phyloP scores from a whole-genome alignment of 1,284 basidiomycete species.

The Fistulina hepatica region DNA sequence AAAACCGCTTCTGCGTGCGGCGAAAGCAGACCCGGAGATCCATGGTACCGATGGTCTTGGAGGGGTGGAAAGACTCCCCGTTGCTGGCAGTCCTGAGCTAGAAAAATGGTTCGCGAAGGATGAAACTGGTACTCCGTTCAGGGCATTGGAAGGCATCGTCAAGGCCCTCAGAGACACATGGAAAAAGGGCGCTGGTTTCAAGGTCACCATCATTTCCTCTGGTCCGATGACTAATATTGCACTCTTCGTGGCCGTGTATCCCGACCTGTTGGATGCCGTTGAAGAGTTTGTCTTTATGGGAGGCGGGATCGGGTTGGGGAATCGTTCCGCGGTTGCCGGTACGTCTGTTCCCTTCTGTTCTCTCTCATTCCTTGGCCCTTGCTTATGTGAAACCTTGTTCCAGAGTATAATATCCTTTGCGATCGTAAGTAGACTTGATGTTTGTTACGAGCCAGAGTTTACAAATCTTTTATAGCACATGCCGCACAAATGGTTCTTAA shows the following conservation, averaged over 20 bases:
- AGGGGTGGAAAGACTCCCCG: constrained; percentile 65
- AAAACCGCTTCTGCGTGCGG: constrained; percentile 47
- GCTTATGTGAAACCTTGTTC: constrained; percentile 1
- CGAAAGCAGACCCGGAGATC: constrained; percentile 57
- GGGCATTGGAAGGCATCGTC: constrained; percentile 60
- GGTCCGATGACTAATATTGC: constrained; percentile 83
- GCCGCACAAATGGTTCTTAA: constrained; percentile 70
- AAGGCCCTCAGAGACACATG: constrained; percentile 41
- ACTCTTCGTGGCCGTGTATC: constrained; percentile 60
- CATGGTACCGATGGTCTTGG: constrained; percentile 72
- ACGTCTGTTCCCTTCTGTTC: constrained; percentile 10
- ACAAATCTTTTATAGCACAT: constrained; percentile 39
- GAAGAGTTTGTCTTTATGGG: constrained; percentile 83
- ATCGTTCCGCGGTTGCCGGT: constrained; percentile 65
- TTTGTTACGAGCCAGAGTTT: background rate
- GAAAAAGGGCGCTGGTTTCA: constrained; percentile 40
- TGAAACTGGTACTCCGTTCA: constrained; percentile 27
- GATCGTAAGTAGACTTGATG: constrained; percentile 44
- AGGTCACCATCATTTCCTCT: constrained; percentile 59
- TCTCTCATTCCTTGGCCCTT: constrained; percentile 1
- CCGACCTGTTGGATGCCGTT: constrained; percentile 56
- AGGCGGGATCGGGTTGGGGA: constrained; percentile 76
- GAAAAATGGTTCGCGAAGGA: constrained; percentile 34
- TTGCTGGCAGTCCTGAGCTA: constrained; percentile 35
- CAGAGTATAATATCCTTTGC: constrained; percentile 74